Evolutionary conservation across 2,329 filamentous ascomycete genomes (phyloP), one percentile per base, ranked within the genome.

Genomic region (Scolecobasidium constrictum): DNA sequence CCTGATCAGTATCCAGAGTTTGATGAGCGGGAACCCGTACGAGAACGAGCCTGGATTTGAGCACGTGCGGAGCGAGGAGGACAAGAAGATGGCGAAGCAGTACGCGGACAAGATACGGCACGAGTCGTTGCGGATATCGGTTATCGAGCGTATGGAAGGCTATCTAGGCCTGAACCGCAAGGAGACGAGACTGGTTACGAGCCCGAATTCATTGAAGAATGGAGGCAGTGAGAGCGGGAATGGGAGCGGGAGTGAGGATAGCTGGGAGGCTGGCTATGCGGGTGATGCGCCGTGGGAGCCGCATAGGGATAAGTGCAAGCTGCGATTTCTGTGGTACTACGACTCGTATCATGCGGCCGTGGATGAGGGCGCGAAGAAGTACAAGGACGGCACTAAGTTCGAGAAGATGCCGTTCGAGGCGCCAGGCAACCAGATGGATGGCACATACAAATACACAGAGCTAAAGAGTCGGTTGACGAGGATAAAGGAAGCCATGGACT

Each of bases 31-130:
- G 20, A 94, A 95, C 53, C 92, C 90, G 0, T 96, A 94, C 62
- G 86, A 92, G 57, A 95, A 96, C 53, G 92, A 98, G 59, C 92
- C 92, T 1, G 92, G 92, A 4, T 95, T 86, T 52, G 90, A 96
- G 58, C 74, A 83, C 46, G 75, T 80, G 11, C 81, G 81, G 36
- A 71, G 75, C 6, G 64, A 71, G 1, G 64, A 71, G 3, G 86
- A 94, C 58, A 81, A 84, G 62, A 77, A 79, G 60, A 72, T 79
- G 46, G 84, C 88, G 60, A 72, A 75, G 47, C 70, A 77, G 7
- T 95, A 95, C 54, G 72, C 83, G 11, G 76, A 80, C 39, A 95
- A 94, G 75, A 94, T 98, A 44, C 78, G 81, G 12, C 92, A 98
- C 55, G 92, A 98, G 62, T 86, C 83, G 1, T 65, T 98, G 19